A percentile compares a stretch with the other conserved stretches of the same genome.
phyloP scores from a whole-genome alignment of 1,139 yeast genomes.

The Pichia terricola region DNA sequence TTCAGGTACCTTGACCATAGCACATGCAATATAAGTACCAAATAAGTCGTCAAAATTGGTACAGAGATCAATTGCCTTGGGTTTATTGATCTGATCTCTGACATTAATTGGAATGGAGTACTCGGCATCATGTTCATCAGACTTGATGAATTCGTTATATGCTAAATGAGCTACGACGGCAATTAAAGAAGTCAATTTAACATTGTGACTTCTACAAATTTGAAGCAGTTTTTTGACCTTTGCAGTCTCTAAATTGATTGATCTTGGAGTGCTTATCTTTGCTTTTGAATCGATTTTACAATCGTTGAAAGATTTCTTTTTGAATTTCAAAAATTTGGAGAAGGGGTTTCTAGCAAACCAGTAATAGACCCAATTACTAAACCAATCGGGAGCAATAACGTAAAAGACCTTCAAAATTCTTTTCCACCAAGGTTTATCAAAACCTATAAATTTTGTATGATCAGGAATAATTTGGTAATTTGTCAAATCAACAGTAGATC shows the following conservation, averaged over 20 bases:
- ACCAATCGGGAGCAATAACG: conserved; percentile 2
- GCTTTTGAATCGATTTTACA: background rate
- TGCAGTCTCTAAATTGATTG: background rate
- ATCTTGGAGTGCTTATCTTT: background rate
- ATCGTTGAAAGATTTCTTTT: background rate
- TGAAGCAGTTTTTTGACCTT: background rate
- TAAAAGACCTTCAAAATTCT: background rate
- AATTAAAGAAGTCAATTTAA: conserved; percentile 12
- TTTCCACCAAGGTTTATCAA: background rate
- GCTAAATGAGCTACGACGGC: conserved; percentile 7
- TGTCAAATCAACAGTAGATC: background rate
- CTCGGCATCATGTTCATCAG: conserved; percentile 7
- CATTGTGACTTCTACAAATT: conserved; percentile 6
- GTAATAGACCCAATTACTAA: conserved; percentile 1
- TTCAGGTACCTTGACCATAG: conserved; percentile 8
- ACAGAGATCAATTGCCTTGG: background rate
- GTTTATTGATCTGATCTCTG: conserved; percentile 2
- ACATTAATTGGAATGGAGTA: conserved; percentile 10
- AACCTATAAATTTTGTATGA: conserved; percentile 3
- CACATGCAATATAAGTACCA: conserved; percentile 10
- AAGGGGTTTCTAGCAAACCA: conserved; percentile 7
- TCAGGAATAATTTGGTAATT: conserved; percentile 2
- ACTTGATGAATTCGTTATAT: conserved; percentile 6
- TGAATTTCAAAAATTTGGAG: background rate
- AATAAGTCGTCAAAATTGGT: conserved; percentile 1